Percentiles rank a stretch among this genome's conserved stretches.
Conservation (phyloP, 345 rosid genomes). For the Eucalyptus tenuipes region DNA sequence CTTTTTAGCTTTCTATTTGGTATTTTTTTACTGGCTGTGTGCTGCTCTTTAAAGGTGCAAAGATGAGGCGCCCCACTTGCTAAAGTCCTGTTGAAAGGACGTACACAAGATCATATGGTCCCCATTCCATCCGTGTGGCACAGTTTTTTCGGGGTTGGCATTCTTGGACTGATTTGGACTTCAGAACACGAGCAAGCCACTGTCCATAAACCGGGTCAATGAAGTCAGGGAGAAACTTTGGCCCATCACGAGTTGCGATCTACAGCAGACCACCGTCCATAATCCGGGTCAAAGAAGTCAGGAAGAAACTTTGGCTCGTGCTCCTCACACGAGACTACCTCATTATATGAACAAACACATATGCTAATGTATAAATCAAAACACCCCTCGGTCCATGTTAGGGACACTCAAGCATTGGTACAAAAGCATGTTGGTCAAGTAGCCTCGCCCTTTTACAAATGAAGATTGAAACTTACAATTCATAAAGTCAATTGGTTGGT, state of each 20-base stretch:
- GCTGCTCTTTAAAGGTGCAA: neutral
- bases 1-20: neutral
- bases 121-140: neutral
- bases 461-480: neutral
- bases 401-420: neutral
- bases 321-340: neutral
- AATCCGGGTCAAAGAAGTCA: neutral
- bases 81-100: neutral
- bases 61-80: neutral
- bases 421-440: neutral
- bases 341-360: neutral
- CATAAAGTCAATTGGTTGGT: neutral
- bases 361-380: neutral
- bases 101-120: neutral
- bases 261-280: neutral
- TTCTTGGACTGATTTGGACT: neutral
- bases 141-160: neutral
- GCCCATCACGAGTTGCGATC: neutral
- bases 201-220: neutral
- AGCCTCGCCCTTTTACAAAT: neutral
- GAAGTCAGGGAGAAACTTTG: too few species aligned
- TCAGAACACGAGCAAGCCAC: neutral
- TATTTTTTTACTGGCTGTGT: neutral
- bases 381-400: neutral
- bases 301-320: neutral